Evolutionary conservation across 2,329 filamentous ascomycete species (phyloP).

Genomic region (Camillea tinctor): DNA sequence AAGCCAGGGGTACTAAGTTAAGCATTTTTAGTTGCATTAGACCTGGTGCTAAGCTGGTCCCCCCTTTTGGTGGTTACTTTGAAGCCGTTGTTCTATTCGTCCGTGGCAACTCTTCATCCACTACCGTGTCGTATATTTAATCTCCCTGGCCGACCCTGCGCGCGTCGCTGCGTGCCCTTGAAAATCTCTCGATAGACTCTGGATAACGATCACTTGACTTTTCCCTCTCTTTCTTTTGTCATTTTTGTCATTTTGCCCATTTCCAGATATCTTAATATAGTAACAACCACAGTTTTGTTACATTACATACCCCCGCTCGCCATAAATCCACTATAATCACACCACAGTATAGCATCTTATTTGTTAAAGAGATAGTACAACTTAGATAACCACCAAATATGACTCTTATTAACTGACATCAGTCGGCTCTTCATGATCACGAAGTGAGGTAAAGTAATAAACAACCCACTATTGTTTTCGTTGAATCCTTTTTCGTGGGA

Average conservation of each 20-base stretch:
- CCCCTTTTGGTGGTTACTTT: not conserved
- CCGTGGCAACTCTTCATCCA: not conserved
- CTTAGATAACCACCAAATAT: not conserved
- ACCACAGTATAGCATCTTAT: not conserved
- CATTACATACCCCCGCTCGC: not conserved
- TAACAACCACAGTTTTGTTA: not conserved
- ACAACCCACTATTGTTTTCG: not conserved
- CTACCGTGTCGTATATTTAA: not conserved
- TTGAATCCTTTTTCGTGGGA: not conserved
- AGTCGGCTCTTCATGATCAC: not conserved
- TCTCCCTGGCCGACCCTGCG: not conserved
- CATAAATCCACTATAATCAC: not conserved
- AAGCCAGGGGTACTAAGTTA: not conserved
- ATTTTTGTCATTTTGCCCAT: not conserved
- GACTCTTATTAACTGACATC: not conserved
- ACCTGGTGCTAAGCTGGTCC: not conserved
- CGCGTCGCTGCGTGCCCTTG: not conserved
- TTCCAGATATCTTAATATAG: not conserved
- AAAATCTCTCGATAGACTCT: not conserved
- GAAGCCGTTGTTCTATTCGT: not conserved
- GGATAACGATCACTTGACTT: too few species aligned
- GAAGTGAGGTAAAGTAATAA: not conserved
- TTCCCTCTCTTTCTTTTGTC: not conserved
- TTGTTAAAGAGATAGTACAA: not conserved
- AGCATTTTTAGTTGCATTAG: not conserved